Evolutionary conservation across 495 filamentous ascomycete species (phyloP).

Genomic region (Lasiosphaeriaceae sp.): DNA sequence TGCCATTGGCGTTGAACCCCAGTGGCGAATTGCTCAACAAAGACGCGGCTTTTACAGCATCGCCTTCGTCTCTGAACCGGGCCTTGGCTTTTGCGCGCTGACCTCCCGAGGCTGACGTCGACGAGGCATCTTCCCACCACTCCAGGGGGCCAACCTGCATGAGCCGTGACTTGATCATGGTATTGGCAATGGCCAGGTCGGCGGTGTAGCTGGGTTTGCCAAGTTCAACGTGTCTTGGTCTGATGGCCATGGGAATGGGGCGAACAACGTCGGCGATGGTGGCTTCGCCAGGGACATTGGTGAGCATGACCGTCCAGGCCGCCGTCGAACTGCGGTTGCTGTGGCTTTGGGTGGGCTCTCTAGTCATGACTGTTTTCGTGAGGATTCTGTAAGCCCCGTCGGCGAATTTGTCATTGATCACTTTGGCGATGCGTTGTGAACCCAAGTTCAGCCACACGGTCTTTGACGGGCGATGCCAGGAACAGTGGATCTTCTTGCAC

Average conservation of each 20-base stretch:
- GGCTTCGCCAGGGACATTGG: slow-evolving; percentile 13
- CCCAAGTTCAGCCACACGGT: slow-evolving; percentile 29
- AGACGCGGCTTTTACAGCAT: slow-evolving; percentile 28
- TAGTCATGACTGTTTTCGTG: no score
- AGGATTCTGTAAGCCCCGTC: no score
- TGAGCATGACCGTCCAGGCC: slow-evolving; percentile 7
- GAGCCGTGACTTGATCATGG: slow-evolving; percentile 24
- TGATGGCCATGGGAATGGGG: slow-evolving; percentile 14
- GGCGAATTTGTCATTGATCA: no score
- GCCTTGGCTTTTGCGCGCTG: slow-evolving; percentile 32
- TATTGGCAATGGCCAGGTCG: slow-evolving; percentile 11
- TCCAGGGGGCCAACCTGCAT: slow-evolving; percentile 26
- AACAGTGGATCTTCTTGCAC: slow-evolving; percentile 27
- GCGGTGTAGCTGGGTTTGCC: slow-evolving; percentile 16
- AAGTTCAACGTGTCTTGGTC: slow-evolving; percentile 14
- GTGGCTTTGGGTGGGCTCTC: no score
- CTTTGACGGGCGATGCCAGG: slow-evolving; percentile 27
- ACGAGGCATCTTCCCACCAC: no score
- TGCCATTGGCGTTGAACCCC: slow-evolving; percentile 18
- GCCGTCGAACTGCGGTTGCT: no score
- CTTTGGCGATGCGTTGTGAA: no score
- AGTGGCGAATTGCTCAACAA: slow-evolving; percentile 19
- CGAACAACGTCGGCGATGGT: slow-evolving; percentile 12
- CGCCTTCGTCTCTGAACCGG: slow-evolving; percentile 25
- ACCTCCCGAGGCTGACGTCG: slow-evolving; percentile 2